phyloP scores from a whole-genome alignment of 495 filamentous ascomycete species.

The Podospora appendiculata region DNA sequence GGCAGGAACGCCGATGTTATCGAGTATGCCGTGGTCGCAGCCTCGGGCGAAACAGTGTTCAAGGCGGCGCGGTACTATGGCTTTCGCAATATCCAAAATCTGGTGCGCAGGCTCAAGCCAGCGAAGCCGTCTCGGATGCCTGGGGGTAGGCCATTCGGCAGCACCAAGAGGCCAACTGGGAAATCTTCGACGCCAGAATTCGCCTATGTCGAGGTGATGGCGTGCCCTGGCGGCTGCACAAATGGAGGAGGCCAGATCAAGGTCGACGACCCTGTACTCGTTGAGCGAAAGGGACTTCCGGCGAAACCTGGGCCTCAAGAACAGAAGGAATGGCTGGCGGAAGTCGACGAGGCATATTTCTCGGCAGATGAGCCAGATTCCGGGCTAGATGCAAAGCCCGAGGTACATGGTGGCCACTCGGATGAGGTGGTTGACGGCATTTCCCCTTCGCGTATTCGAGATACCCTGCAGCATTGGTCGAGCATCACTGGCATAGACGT shows the following conservation, averaged over 20 bases:
- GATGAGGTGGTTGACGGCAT: constrained; percentile 47
- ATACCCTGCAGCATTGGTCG: constrained; percentile 66
- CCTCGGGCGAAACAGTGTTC: constrained; percentile 53
- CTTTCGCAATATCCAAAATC: constrained; percentile 95
- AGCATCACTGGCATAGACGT: constrained; percentile 57
- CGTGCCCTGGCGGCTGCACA: constrained; percentile 94
- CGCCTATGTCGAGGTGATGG: constrained; percentile 96
- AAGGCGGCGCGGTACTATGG: constrained; percentile 89
- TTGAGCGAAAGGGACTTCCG: constrained; percentile 34
- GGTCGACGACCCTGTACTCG: constrained; percentile 59
- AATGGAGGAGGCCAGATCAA: constrained; percentile 96
- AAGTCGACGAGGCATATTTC: constrained; percentile 91
- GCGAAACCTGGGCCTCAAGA: constrained; percentile 57
- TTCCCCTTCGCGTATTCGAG: constrained; percentile 46
- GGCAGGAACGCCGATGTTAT: constrained; percentile 87
- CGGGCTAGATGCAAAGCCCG: constrained; percentile 19
- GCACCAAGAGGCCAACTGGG: constrained; percentile 38
- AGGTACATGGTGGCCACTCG: constrained; percentile 11
- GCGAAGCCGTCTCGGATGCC: constrained; percentile 66
- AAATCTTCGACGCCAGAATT: constrained; percentile 50
- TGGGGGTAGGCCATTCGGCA: constrained; percentile 49
- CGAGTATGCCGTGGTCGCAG: constrained; percentile 61
- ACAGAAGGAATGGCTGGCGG: constrained; percentile 78
- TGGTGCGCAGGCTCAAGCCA: constrained; percentile 84
- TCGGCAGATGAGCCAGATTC: constrained; percentile 58